These are phyloP conservation scores for Skeletonema tropicum DNA, from an alignment of 108 stramenopile genomes.

Conservation along the genomic window DNA sequence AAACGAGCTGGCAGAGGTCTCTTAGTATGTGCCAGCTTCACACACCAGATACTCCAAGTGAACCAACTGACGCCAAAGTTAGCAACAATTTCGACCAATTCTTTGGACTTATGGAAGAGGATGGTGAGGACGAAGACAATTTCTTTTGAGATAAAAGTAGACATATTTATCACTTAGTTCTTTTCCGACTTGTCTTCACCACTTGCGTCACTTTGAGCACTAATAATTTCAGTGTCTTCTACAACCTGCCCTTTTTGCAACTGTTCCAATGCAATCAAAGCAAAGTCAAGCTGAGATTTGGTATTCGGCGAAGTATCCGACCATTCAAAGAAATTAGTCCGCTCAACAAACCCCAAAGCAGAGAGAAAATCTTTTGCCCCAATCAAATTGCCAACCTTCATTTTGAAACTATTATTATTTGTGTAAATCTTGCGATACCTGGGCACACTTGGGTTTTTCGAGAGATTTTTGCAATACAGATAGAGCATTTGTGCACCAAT, in stretches of 20 bases:
- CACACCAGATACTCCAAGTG: slow-evolving; percentile 8
- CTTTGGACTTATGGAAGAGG: slow-evolving; percentile 68
- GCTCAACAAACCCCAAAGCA: slow-evolving; percentile 71
- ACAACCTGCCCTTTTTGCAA: slow-evolving; percentile 23
- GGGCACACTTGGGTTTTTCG: slow-evolving; percentile 63
- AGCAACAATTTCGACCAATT: slow-evolving; percentile 60
- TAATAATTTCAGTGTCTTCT: neutral
- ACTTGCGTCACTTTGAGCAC: neutral
- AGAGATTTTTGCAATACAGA: slow-evolving; percentile 75
- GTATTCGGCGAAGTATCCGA: slow-evolving; percentile 16
- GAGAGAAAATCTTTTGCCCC: slow-evolving; percentile 71
- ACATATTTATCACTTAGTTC: neutral
- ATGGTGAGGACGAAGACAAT: slow-evolving; percentile 74
- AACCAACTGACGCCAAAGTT: slow-evolving; percentile 24
- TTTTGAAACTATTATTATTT: slow-evolving; percentile 69
- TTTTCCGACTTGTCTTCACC: neutral
- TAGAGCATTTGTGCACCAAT: slow-evolving; percentile 73
- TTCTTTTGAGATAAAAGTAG: slow-evolving; percentile 42
- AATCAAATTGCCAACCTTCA: slow-evolving; percentile 60
- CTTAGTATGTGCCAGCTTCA: slow-evolving; percentile 49
- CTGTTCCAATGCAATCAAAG: slow-evolving; percentile 42
- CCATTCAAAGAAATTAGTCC: slow-evolving; percentile 67
- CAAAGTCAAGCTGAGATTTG: slow-evolving; percentile 40
- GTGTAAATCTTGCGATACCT: slow-evolving; percentile 86
- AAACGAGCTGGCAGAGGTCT: slow-evolving; percentile 28